These are phyloP conservation scores for Gnomoniopsis sp. DNA, from an alignment of 2,329 filamentous ascomycete genomes.

Conservation along the genomic window DNA sequence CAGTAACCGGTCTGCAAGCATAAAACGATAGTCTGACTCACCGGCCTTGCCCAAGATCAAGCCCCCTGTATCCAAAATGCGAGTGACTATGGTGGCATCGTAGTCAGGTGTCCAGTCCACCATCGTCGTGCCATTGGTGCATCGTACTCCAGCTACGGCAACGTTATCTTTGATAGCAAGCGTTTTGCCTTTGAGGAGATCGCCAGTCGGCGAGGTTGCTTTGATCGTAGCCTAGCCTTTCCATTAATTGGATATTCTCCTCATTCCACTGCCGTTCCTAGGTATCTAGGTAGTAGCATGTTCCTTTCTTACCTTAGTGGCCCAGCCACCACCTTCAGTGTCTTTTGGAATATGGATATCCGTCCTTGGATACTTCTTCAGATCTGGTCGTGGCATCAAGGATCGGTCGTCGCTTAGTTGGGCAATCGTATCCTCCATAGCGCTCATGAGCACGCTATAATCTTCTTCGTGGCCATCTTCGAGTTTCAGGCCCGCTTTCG, in stretches of 20 bases:
- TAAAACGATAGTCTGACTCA: background rate
- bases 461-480: constrained; percentile 5
- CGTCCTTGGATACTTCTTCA: constrained; percentile 6
- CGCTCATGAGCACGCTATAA: constrained; percentile 8
- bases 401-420: constrained; percentile 6
- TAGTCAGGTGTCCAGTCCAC: constrained; percentile 22
- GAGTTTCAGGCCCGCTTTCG: constrained; percentile 9
- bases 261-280: background rate
- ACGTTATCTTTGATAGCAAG: constrained; percentile 29
- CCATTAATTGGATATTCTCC: background rate
- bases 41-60: constrained; percentile 22
- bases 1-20: background rate
- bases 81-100: constrained; percentile 22
- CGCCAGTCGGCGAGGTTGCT: background rate
- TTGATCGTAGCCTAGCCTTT: background rate
- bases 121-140: constrained; percentile 21
- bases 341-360: constrained; percentile 6
- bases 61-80: constrained; percentile 25
- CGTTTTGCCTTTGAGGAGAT: constrained; percentile 7
- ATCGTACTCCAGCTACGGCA: constrained; percentile 26
- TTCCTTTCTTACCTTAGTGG: constrained; percentile 5
- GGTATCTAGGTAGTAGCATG: background rate
- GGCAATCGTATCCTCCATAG: constrained; percentile 1
- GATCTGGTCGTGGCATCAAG: constrained; percentile 11
- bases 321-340: constrained; percentile 5